Base-by-base conservation (phyloP, 2,329 filamentous ascomycete genomes). In the Leptographium procerum region DNA sequence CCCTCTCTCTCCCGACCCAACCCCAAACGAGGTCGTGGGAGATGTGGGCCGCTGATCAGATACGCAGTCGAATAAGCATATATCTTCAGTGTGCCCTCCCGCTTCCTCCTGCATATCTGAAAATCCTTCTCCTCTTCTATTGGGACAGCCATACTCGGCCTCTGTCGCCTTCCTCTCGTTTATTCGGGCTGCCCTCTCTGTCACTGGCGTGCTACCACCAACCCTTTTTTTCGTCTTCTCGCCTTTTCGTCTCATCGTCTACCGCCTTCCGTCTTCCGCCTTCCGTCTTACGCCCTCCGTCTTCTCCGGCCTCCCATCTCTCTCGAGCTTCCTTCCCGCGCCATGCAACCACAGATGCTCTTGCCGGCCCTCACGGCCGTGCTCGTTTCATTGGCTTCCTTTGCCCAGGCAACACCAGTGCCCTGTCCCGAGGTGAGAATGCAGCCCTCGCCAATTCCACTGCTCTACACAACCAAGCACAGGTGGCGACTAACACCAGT, bases 371-470 rank as follows among this genome's bases (percentile, higher is more conserved):
- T 68, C 29, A 54, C 64, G 45, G 62, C 65, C 4, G 16, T 59
- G 29, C 40, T 67, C 52, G 51, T 65, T 4, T 66, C 66, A 16
- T 59, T 71, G n/a, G 63, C 64, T 53, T 57, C 57, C 56, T 34
- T 69, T 3, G 65, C 64, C 26, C 57, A 63, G 19, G 70, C 69
- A 26, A 69, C 70, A 8, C 72, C 73, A 9, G 65, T 74, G n/a
- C 66, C 65, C 31, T 75, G 73, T 58, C 67, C 72, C 56, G 71
- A 73, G 58, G 72, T 74, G 68, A 51, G 70, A 59, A 28, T 19
- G n/a, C 28, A n/a, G 9, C 13, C 13, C 34, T n/a, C 52, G 7
- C 22, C 33, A 14, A 16, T 26, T 6, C 13, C 26, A 16, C 22
- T 31, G 4, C 19, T 29, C 48, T 5, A 11, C n/a, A 19, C 43